Evolutionary conservation across 176 grass and related monocot species (phyloP), one percentile per base, ranked within the genome.

Genomic region (Oryza officinalis): DNA sequence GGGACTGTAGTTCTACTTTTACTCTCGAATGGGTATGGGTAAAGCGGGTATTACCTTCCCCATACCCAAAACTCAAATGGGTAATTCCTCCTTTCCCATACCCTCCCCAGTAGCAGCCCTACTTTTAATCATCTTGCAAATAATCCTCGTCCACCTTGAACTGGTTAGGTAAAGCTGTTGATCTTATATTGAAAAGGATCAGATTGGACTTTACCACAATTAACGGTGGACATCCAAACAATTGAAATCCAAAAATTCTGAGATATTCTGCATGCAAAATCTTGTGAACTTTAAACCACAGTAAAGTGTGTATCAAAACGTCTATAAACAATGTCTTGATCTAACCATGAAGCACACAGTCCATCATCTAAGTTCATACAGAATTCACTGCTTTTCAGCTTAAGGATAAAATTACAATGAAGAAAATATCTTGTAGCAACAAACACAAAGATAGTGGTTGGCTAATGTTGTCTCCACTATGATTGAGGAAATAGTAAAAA

Each of bases 121-220:
- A 41, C 40, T 41, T 41, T 10, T 41, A 41, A 67, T 22, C 26
- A 66, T 71, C n/a, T 50, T 70, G 3, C 1, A 14, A 66, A 27
- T n/a, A 71, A 81, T 44, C 23, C 50, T 71, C 22, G 61, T 25
- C 37, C 9, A 41, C 50, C 1, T 82, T 43, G 15, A 63, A 11
- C 57, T 74, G 64, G 27, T 25, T 35, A 27, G 7, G 57, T 31
- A 15, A 14, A 72, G 37, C 50, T 44, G 35, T 5, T 7, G 31
- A 28, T 44, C 70, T 82, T 72, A 27, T 82, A 22, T 26, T 44
- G 26, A 41, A 27, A 82, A 72, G 13, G 54, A 13, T 66, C 28
- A 37, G 8, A 27, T 65, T 47, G 6, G 27, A 63, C 75, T 69
- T 35, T 57, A 35, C 26, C 18, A 67, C 41, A 26, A 9, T 72